These are phyloP conservation scores for Ocimum tenuiflorum DNA, from an alignment of 257 asterid species.

Conservation along the genomic window DNA sequence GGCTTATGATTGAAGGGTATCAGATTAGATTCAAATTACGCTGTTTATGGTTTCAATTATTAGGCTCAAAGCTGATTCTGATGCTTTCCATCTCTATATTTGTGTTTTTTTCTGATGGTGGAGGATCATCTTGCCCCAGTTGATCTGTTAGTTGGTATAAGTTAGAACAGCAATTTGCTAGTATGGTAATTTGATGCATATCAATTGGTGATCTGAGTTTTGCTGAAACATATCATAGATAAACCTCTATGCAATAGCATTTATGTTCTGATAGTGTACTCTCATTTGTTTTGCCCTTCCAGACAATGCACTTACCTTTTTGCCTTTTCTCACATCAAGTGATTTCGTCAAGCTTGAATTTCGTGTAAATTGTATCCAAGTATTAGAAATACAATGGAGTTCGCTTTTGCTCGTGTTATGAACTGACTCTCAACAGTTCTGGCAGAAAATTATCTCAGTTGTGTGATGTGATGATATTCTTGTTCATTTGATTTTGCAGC, in stretches of 20 bases:
- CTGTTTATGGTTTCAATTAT: background rate
- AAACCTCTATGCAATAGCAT: background rate
- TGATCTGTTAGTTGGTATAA: background rate
- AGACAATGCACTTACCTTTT: background rate
- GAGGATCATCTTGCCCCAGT: background rate
- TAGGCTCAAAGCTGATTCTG: background rate
- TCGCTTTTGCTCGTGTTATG: background rate
- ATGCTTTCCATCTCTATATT: background rate
- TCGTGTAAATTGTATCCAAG: background rate
- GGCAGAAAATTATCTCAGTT: too few relatives aligned
- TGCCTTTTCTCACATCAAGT: background rate
- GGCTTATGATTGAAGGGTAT: background rate
- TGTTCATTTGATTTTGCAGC: constrained; percentile 10
- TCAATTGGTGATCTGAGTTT: too few relatives aligned
- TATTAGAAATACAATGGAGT: background rate
- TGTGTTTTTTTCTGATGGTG: background rate
- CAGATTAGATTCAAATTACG: background rate
- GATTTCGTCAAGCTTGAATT: background rate
- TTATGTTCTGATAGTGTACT: background rate
- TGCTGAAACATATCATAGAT: too few relatives aligned
- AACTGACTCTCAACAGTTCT: background rate
- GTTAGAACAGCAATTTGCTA: background rate
- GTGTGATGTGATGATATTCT: background rate
- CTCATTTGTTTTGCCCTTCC: background rate
- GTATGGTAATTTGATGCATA: background rate